These are phyloP conservation scores for Cyclotella baltica DNA, from an alignment of 108 stramenopile species.

Conservation along the genomic window DNA sequence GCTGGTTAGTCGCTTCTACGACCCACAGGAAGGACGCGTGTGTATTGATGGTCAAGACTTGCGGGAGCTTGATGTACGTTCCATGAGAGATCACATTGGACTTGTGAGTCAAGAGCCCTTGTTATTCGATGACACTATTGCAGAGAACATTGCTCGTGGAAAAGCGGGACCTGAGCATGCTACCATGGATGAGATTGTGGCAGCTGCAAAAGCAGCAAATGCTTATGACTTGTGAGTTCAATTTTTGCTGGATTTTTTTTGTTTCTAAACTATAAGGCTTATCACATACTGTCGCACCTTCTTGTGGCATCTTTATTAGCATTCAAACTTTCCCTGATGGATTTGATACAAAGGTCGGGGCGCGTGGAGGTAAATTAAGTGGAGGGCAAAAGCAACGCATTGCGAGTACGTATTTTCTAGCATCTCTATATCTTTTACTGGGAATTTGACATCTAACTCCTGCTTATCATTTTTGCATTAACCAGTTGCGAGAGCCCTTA, in stretches of 20 bases:
- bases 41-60: conserved; percentile 42
- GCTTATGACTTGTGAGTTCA: conserved; percentile 75
- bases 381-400: conserved; percentile 91
- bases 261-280: too few relatives aligned
- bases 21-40: conserved; percentile 45
- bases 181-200: conserved; percentile 46
- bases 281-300: too few relatives aligned
- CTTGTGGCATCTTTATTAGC: too few relatives aligned
- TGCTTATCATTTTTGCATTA: not conserved
- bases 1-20: conserved; percentile 81
- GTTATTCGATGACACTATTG: conserved; percentile 69
- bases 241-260: too few relatives aligned
- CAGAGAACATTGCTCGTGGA: conserved; percentile 73
- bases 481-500: conserved; percentile 64
- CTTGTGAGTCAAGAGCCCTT: conserved; percentile 76
- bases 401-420: conserved; percentile 42
- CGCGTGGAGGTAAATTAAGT: conserved; percentile 57
- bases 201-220: conserved; percentile 39
- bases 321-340: conserved; percentile 64
- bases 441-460: not conserved
- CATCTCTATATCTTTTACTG: not conserved
- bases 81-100: conserved; percentile 62
- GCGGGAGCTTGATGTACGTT: conserved; percentile 35
- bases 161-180: conserved; percentile 35
- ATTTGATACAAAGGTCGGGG: conserved; percentile 64